Evolutionary conservation across 495 filamentous ascomycete species (phyloP), one percentile per base, ranked within the genome.

Genomic region (Aspergillus leporis): DNA sequence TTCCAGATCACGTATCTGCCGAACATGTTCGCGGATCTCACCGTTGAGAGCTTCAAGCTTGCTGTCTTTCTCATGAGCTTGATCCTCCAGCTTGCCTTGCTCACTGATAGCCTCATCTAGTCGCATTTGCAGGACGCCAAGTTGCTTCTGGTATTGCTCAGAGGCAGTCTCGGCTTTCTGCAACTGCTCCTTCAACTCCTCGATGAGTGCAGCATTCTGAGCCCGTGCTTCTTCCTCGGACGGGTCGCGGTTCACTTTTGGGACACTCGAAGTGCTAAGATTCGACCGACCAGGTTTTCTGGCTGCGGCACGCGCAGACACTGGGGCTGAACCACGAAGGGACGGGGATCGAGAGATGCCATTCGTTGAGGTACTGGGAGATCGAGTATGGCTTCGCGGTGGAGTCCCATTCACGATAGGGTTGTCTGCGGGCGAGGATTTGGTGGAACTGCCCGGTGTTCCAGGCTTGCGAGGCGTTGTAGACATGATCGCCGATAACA

Each of bases 1-100:
- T 70, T 97, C 92, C 72, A 96, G 83, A 67, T 98, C 94, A 56
- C 93, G 82, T 64, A 89, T 89, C 73, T 93, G 87, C 51, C 91
- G 85, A 16, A 85, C 82, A 41, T 85, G 80, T 52, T 96, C 91
- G 56, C 87, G 84, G 68, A 91, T 89, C 67, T 95, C 90, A 65
- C 86, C 87, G 66, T 89, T 85, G 47, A 98, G 79, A 8, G 78
- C 74, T 64, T 97, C 92, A 53, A 96, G 85, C 65, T 83, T 82
- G 71, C 90, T 87, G 40, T 93, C 91, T 61, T 83, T 85, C 74
- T 93, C 91, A 65, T 97, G 92, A 43, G 87, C 76, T 55, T 82
- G 81, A 62, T 97, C 93, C 66, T 98, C 94, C 55, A 97, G 71
- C 74, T 88, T 89, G 51, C 83, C 84, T 63, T 96, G 92, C 67